Base-by-base conservation (phyloP, 78 protist genomes). In the Chrysochromulina parva region DNA sequence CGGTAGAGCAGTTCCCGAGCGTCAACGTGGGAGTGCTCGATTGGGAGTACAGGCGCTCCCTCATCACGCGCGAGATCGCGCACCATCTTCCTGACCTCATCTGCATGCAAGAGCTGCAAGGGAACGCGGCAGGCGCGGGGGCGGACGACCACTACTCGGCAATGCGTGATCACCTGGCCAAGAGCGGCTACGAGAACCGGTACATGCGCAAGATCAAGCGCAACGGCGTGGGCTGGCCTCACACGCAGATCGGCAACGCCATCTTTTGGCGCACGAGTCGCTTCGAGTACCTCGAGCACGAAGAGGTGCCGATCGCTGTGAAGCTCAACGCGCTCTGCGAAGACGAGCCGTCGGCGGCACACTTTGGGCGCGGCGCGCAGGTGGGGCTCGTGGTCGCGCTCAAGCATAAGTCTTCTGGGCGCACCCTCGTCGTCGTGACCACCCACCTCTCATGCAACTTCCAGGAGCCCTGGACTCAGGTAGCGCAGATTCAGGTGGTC, bases 21-120 rank as follows among this genome's bases (percentile, higher is more conserved):
- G 55, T 26, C 26, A 1, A 13, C 16, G 84, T 24, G 57, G 48
- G 17, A 13, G 24, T 3, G 16, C 55, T 74, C 28, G 84, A 19
- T 7, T 74, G 86, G 86, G 19, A 47, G 50, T 5, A 78, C 62
- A 38, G 86, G 48, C 9, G 1, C 16, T 20, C 4, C 50, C 55
- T 78, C 52, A 1, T n/a, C 24, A 0, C 0, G 20, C 6, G 3
- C 48, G 86, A 78, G 86, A 20, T 78, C 50, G 60, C 0, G 24
- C 24, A 5, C 62, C 62, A 78, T 62, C 0, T 1, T 2, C 62
- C 86, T 1, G 14, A 11, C 62, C 1, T 78, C 50, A 26, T 78
- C 86, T 78, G 86, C 86, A 16, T 78, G 85, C 86, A 78, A 10
- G 86, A 78, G 86, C 62, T 78, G 4, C 86, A 78, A 47, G 86